A percentile compares a stretch with the other conserved stretches of the same genome.
Conservation (phyloP, 2,329 filamentous ascomycete species). For the Purpureocillium takamizusanense region DNA sequence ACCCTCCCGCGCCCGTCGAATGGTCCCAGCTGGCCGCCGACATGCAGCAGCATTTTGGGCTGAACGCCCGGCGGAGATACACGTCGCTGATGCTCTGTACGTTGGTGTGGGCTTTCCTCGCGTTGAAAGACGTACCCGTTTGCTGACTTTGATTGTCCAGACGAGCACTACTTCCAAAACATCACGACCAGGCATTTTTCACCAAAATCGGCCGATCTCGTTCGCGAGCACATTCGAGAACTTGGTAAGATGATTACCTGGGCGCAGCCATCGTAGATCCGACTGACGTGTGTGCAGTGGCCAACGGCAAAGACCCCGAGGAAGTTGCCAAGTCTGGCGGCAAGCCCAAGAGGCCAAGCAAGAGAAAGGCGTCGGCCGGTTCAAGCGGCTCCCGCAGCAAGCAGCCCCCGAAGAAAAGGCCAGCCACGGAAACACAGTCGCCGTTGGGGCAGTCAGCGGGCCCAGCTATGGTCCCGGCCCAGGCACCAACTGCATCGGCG, state of each 20-base stretch:
- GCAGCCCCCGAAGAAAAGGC: not conserved
- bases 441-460: too few species aligned
- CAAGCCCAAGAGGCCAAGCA: not conserved
- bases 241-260: constrained; percentile 10
- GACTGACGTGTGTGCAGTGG: not conserved
- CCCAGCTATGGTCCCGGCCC: too few species aligned
- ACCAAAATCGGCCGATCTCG: constrained; percentile 23
- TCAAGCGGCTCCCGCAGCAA: not conserved
- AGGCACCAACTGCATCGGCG: too few species aligned
- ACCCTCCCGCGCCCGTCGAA: constrained; percentile 7
- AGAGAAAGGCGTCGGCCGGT: not conserved
- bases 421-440: not conserved
- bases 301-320: not conserved
- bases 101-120: too few species aligned
- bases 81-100: constrained; percentile 30
- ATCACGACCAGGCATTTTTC: constrained; percentile 26
- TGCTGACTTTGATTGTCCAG: constrained; percentile 16
- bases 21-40: constrained; percentile 28
- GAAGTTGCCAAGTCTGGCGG: not conserved
- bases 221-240: constrained; percentile 21
- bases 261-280: not conserved
- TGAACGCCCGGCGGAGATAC: constrained; percentile 26
- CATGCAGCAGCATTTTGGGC: constrained; percentile 29
- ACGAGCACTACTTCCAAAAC: constrained; percentile 37
- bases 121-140: not conserved